Percentiles rank a stretch among this genome's conserved stretches.
These are phyloP conservation scores for Pichia sp. DNA, from an alignment of 1,139 yeast species.

Conservation along the genomic window DNA sequence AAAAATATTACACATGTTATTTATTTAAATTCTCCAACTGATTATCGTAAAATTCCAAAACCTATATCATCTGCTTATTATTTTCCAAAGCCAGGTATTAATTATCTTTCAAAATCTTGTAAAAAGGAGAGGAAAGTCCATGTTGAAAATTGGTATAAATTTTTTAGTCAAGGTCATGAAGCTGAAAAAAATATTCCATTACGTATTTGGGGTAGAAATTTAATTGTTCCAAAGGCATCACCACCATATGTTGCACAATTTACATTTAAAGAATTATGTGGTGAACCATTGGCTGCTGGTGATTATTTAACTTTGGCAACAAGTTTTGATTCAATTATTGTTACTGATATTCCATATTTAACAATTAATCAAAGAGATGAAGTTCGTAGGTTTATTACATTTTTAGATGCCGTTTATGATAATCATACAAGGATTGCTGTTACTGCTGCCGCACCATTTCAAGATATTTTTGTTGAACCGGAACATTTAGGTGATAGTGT, in stretches of 20 bases:
- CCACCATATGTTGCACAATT: constrained; percentile 85
- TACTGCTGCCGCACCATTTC: constrained; percentile 81
- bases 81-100: constrained; percentile 60
- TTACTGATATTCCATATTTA: constrained; percentile 87
- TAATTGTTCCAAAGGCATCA: constrained; percentile 67
- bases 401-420: constrained; percentile 92
- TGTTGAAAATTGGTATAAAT: constrained; percentile 68
- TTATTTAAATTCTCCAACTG: constrained; percentile 83
- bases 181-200: constrained; percentile 39
- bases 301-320: constrained; percentile 82
- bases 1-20: constrained; percentile 71
- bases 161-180: constrained; percentile 57
- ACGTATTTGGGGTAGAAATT: constrained; percentile 82
- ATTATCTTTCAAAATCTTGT: constrained; percentile 45
- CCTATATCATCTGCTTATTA: constrained; percentile 80
- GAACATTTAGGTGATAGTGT: constrained; percentile 55
- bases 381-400: constrained; percentile 86
- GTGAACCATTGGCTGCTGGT: constrained; percentile 87
- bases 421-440: constrained; percentile 82
- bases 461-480: constrained; percentile 80
- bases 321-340: constrained; percentile 68
- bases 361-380: constrained; percentile 74
- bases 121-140: constrained; percentile 49
- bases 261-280: constrained; percentile 80
- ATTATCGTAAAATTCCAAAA: constrained; percentile 81